Evolutionary conservation across 176 grass and related monocot genomes (phyloP), one percentile per base, ranked within the genome.

Genomic region (Paspalum vaginatum): DNA sequence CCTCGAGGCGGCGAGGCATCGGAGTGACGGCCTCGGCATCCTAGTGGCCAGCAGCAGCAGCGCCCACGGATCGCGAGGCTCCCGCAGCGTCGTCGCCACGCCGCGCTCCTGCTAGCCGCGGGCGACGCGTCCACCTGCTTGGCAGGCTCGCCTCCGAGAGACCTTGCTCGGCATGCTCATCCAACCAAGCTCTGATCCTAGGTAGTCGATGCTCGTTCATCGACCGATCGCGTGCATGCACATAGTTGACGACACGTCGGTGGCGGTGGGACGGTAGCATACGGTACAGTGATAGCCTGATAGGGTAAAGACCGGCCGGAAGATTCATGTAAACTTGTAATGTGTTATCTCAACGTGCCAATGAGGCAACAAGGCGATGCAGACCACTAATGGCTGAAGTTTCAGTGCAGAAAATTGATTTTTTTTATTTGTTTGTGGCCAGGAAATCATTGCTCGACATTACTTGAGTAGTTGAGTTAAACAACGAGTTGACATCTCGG

Each of bases 1-100:
- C 57, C 82, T 68, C 15, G 63, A 69, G 53, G 73, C 73, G 63
- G 61, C 50, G 71, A 76, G 61, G 22, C 48, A 76, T 37, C 21
- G 48, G 52, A 4, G 62, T 25, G 62, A 59, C 40, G 72, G 49
- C 42, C 17, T 41, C 1, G 27, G 22, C 74, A 3, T 76, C 18
- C 52, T 61, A 2, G 55, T 45, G 4, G 2, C 27, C 2, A n/a
- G 7, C 7, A 44, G 48, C 15, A 43, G 56, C 38, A 32, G 11
- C 58, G 8, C 32, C n/a, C 61, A 81, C 10, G n/a, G 67, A 53
- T 77, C 20, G 5, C 66, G 55, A 40, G 39, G 64, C 46, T 45
- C 6, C 10, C 6, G 13, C 14, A 6, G 47, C 70, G 51, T 6
- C 39, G 48, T 9, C 65, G 26, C 25, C 43, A 69, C n/a, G n/a